These are phyloP conservation scores for Rhizopogon vinicolor DNA, from an alignment of 768 basidiomycete species.

Conservation along the genomic window DNA sequence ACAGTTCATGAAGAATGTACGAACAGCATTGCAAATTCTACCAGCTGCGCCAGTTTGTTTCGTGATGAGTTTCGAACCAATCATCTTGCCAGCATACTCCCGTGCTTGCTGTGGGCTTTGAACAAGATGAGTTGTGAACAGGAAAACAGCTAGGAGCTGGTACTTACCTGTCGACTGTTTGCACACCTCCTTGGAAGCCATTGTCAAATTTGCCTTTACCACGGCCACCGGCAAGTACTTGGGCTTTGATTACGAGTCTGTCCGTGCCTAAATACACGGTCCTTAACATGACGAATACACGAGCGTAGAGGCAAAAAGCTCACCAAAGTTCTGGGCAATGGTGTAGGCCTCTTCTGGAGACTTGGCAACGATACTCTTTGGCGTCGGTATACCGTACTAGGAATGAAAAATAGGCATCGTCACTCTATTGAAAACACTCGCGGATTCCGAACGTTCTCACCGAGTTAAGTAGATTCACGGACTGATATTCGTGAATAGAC, in stretches of 20 bases:
- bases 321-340: conserved; percentile 88
- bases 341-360: conserved; percentile 85
- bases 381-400: conserved; percentile 94
- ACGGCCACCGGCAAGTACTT: conserved; percentile 96
- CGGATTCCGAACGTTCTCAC: conserved; percentile 38
- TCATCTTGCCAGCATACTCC: conserved; percentile 87
- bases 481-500: conserved; percentile 98
- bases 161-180: conserved; percentile 78
- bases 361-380: conserved; percentile 84
- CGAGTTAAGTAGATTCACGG: conserved; percentile 89
- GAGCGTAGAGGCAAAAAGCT: conserved; percentile 12
- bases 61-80: conserved; percentile 92
- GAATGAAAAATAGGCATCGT: background rate
- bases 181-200: conserved; percentile 97
- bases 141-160: background rate
- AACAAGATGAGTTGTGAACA: conserved; percentile 8
- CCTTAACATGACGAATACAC: conserved; percentile 1
- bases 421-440: background rate
- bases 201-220: conserved; percentile 97
- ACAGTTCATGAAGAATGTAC: conserved; percentile 21
- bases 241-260: conserved; percentile 94
- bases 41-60: conserved; percentile 96
- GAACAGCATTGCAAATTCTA: conserved; percentile 90
- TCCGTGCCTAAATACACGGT: conserved; percentile 48
- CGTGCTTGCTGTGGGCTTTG: conserved; percentile 81